phyloP scores from a whole-genome alignment of 2,329 filamentous ascomycete genomes.

The Helotiales sp. region DNA sequence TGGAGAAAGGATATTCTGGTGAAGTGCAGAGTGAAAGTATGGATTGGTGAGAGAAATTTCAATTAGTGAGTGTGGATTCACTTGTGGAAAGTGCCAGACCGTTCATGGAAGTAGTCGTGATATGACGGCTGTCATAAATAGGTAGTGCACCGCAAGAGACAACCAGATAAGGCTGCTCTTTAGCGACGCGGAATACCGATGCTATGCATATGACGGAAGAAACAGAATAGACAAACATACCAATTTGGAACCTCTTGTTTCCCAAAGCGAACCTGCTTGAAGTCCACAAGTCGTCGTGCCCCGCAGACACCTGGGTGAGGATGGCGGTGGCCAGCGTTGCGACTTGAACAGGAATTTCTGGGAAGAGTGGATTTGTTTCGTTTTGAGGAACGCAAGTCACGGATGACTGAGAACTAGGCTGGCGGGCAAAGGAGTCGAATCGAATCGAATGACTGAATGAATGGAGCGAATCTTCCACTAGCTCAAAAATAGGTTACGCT shows the following conservation, averaged over 20 bases:
- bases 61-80: background rate
- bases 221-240: background rate
- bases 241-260: conserved; percentile 5
- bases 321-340: conserved; percentile 35
- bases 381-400: background rate
- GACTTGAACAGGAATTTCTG: conserved; percentile 18
- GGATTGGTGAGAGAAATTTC: background rate
- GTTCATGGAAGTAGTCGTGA: background rate
- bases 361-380: conserved; percentile 17
- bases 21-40: background rate
- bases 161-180: background rate
- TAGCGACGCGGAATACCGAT: background rate
- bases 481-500: background rate
- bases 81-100: background rate
- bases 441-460: background rate
- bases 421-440: background rate
- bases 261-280: conserved; percentile 6
- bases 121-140: background rate
- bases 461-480: background rate
- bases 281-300: conserved; percentile 16
- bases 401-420: background rate
- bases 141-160: background rate
- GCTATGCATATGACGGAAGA: background rate
- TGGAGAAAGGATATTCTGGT: background rate
- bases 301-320: conserved; percentile 27